phyloP scores from a whole-genome alignment of 306 rosid genomes.

The Datisca glomerata region DNA sequence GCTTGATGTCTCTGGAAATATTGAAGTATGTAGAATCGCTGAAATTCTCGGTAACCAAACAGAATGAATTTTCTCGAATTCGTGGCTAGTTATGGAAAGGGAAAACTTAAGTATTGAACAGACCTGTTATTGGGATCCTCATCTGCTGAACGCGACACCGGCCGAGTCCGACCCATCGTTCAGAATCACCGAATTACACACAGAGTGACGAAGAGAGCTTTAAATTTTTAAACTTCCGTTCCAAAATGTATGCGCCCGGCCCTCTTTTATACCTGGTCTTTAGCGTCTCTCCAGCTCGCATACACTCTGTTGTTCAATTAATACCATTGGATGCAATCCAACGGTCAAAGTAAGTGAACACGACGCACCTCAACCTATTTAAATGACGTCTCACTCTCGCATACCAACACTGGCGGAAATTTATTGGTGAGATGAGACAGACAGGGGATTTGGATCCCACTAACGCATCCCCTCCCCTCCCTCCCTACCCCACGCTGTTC shows the following conservation, averaged over 20 bases:
- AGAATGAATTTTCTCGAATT: slow-evolving; percentile 8
- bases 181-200: slow-evolving; percentile 5
- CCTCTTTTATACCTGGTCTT: neutral
- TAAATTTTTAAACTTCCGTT: neutral
- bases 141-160: slow-evolving; percentile 17
- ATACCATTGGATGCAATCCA: no score
- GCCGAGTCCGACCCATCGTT: slow-evolving; percentile 43
- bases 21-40: neutral
- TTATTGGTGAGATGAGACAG: no score
- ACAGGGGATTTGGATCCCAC: no score
- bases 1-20: no score
- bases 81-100: neutral
- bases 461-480: no score
- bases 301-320: no score
- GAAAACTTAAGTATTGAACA: neutral
- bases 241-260: neutral
- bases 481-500: no score
- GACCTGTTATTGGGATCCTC: slow-evolving; percentile 30
- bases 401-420: no score
- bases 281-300: no score
- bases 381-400: no score
- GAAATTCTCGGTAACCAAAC: neutral
- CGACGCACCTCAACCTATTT: no score
- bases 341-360: no score
- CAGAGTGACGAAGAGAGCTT: neutral